Percentiles rank a stretch among this genome's conserved stretches.
phyloP scores from a whole-genome alignment of 139 green algal genomes.

The Chlamydomonas schloesseri region DNA sequence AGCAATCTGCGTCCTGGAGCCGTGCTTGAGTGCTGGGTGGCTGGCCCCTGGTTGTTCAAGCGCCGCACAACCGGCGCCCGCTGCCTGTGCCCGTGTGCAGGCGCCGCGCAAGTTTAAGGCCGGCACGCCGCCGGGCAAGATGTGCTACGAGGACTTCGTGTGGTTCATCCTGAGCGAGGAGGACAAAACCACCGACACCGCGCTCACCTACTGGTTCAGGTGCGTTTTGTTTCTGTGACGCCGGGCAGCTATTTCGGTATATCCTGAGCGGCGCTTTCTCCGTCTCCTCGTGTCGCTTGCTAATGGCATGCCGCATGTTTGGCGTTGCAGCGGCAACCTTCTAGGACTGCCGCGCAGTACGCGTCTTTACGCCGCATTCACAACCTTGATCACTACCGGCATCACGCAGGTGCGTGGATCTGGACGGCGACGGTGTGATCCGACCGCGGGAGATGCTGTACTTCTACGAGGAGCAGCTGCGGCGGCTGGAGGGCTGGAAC shows the following conservation, averaged over 20 bases:
- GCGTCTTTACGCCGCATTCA: not conserved
- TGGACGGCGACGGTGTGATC: slow-evolving; percentile 93
- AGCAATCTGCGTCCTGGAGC: no score
- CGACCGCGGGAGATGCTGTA: slow-evolving; percentile 85
- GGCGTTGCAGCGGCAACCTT: no score
- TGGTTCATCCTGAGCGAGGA: slow-evolving; percentile 99
- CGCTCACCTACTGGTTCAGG: slow-evolving; percentile 97
- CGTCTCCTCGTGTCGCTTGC: no score
- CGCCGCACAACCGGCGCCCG: no score
- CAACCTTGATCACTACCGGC: not conserved
- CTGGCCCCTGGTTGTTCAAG: no score
- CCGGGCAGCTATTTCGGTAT: no score
- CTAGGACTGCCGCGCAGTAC: no score
- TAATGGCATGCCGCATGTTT: no score
- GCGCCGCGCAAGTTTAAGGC: slow-evolving; percentile 76
- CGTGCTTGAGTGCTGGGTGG: no score
- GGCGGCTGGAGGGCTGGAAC: slow-evolving; percentile 95
- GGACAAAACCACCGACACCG: slow-evolving; percentile 95
- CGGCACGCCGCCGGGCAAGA: slow-evolving; percentile 78
- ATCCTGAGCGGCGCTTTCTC: not conserved
- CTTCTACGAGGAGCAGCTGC: slow-evolving; percentile 99
- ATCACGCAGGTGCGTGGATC: slow-evolving; percentile 83
- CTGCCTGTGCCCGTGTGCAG: slow-evolving; percentile 48
- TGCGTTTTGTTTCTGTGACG: no score
- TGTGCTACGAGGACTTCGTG: slow-evolving; percentile 99